Percentiles rank a stretch among this genome's conserved stretches.
phyloP scores from a whole-genome alignment of 768 basidiomycete genomes.

The Leucosporidium yakuticum region DNA sequence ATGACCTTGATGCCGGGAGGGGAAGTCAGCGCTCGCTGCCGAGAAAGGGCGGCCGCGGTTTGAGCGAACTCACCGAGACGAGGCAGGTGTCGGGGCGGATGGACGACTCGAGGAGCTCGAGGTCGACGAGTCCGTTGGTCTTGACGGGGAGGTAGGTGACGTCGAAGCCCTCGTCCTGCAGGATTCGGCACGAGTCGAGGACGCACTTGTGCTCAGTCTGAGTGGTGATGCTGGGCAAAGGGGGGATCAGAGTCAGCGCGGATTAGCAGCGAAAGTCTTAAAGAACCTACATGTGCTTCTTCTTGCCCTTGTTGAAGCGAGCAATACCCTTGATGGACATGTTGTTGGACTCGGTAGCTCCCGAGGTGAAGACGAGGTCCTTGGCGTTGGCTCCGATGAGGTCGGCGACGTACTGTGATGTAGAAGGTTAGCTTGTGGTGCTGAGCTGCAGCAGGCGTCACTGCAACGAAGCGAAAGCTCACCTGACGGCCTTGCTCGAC shows the following conservation, averaged over 20 bases:
- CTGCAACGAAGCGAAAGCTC: constrained; percentile 24
- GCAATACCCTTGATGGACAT: constrained; percentile 96
- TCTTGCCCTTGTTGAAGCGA: constrained; percentile 87
- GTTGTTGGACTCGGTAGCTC: constrained; percentile 96
- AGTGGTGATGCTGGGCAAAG: constrained; percentile 30
- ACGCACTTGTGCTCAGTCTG: constrained; percentile 93
- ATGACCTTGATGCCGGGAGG: constrained; percentile 54
- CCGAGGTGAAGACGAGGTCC: constrained; percentile 95
- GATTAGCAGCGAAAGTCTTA: neutral
- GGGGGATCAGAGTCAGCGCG: neutral
- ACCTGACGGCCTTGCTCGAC: constrained; percentile 89
- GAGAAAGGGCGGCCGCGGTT: neutral
- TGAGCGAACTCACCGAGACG: constrained; percentile 53
- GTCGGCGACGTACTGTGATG: constrained; percentile 70
- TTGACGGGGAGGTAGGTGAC: constrained; percentile 95
- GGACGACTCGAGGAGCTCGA: constrained; percentile 72
- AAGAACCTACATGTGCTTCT: constrained; percentile 71
- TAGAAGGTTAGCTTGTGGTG: neutral
- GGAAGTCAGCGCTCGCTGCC: neutral
- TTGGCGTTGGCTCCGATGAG: constrained; percentile 90
- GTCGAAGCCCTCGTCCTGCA: constrained; percentile 94
- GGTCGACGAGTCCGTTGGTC: constrained; percentile 69
- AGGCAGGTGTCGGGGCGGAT: constrained; percentile 82
- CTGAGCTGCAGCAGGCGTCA: no score
- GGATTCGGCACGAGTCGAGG: constrained; percentile 89